phyloP scores from a whole-genome alignment of 148 eudicot species.

The Fagopyrum esculentum region DNA sequence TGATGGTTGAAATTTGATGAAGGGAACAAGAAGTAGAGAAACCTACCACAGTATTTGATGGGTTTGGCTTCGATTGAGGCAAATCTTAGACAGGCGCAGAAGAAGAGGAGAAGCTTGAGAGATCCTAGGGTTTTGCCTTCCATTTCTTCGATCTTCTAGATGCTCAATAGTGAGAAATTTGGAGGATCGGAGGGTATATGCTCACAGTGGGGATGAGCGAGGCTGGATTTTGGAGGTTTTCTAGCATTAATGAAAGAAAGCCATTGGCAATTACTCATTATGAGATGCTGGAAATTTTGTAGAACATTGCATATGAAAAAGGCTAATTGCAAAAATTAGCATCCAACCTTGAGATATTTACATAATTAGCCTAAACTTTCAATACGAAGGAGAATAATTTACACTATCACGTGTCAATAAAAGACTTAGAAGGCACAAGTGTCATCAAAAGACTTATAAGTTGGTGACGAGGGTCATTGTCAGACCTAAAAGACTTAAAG shows the following conservation, averaged over 20 bases:
- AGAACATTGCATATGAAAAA: too few species aligned
- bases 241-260: conserved; percentile 3
- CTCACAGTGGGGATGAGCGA: neutral
- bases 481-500: too few species aligned
- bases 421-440: too few species aligned
- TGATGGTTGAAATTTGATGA: neutral
- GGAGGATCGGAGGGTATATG: neutral
- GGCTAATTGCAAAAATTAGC: too few species aligned
- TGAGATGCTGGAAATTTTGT: too few species aligned
- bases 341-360: too few species aligned
- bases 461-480: too few species aligned
- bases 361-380: too few species aligned
- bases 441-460: too few species aligned
- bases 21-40: neutral
- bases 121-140: conserved; percentile 1
- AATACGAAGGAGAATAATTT: too few species aligned
- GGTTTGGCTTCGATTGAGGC: neutral
- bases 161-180: neutral
- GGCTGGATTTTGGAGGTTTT: neutral
- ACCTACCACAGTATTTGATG: conserved; percentile 5
- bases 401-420: too few species aligned
- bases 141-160: neutral
- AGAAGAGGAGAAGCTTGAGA: neutral
- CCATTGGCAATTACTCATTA: neutral
- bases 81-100: neutral